Percentiles rank a stretch among this genome's conserved stretches.
phyloP scores from a whole-genome alignment of 306 rosid genomes.

The Sesbania bispinosa region DNA sequence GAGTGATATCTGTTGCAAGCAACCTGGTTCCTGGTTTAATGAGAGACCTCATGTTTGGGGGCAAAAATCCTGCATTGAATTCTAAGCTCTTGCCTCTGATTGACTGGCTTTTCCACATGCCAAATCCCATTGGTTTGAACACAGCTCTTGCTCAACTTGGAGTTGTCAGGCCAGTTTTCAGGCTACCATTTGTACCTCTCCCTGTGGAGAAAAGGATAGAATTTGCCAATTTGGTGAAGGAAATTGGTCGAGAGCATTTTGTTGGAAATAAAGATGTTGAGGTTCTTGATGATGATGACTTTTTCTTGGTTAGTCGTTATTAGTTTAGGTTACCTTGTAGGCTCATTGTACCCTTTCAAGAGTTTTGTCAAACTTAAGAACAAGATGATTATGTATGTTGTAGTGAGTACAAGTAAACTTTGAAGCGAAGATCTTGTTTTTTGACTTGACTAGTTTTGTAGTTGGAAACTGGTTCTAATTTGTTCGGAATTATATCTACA shows the following conservation, averaged over 20 bases:
- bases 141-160: constrained; percentile 98
- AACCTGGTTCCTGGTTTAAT: constrained; percentile 84
- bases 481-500: neutral
- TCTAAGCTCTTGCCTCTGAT: constrained; percentile 70
- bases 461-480: constrained; percentile 19
- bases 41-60: constrained; percentile 69
- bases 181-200: constrained; percentile 95
- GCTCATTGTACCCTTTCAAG: constrained; percentile 14
- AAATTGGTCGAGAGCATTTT: constrained; percentile 80
- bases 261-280: constrained; percentile 67
- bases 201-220: constrained; percentile 65
- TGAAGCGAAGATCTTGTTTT: neutral
- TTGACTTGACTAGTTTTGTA: constrained; percentile 3
- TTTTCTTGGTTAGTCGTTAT: constrained; percentile 61
- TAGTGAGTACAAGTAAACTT: neutral
- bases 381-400: constrained; percentile 18
- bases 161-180: constrained; percentile 83
- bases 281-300: constrained; percentile 70
- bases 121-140: constrained; percentile 86
- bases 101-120: constrained; percentile 84
- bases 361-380: neutral
- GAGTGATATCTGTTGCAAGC: constrained; percentile 88
- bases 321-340: constrained; percentile 26
- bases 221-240: constrained; percentile 68
- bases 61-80: constrained; percentile 58